Base-by-base conservation (phyloP, 139 green algal species). In the Volvox africanus region DNA sequence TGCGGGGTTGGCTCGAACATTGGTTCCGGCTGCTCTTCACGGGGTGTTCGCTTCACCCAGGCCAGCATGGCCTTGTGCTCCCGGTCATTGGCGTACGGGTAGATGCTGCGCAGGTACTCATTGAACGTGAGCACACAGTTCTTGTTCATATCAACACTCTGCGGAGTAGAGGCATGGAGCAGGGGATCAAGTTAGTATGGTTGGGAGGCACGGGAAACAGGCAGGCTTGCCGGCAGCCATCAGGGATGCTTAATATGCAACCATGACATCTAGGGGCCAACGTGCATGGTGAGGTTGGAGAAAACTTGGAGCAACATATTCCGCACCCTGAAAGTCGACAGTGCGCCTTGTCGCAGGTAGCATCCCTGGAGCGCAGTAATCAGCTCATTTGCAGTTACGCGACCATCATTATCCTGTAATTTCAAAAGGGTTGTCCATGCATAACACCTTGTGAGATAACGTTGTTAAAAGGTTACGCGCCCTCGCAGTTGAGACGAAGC, bases 31-130 rank as follows among this genome's bases (percentile, higher is more conserved):
- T n/a, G 32, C 19, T 32, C 82, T 16, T 0, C 1, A n/a, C n/a
- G n/a, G 22, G 61, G 33, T 33, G 0, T 61, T 26, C n/a, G 61
- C 28, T 28, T 77, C 20, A 22, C 81, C 81, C 81, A 87, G 5
- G 32, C n/a, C 30, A 77, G 81, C 81, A 87, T 87, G 30, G 17
- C 30, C 30, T 76, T 30, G 81, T 76, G 61, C 61, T 87, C 81
- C 21, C 61, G 61, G 2, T 87, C 81, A 19, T 67, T 87, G 6
- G 81, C 81, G 14, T 44, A 30, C 21, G 86, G 86, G 86, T 62
- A 90, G 3, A 90, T 77, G 36, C 86, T n/a, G 37, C 73, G 71
- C 50, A 90, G 86, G 73, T 90, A 90, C 86, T 90, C 86, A 75
- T 83, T 62, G 73, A 90, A 83, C 0, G 86, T 90, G 17, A 90